Evolutionary conservation across 805 yeast genomes (phyloP), one percentile per base, ranked within the genome.

Genomic region (Clavispora santaluciae): DNA sequence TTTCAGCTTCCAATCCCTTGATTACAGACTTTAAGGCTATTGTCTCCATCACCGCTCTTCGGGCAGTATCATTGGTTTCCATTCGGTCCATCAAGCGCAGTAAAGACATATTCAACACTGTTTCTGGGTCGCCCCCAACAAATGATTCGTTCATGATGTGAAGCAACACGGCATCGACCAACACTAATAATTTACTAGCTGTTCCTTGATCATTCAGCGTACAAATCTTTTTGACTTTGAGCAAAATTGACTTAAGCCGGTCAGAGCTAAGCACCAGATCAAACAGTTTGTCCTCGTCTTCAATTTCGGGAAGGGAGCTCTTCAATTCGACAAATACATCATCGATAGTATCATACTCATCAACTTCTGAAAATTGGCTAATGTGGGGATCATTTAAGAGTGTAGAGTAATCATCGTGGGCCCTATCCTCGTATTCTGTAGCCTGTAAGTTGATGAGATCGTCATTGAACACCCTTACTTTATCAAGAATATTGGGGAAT

Each of bases 401-500:
- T n/a, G 55, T 57, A 17, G 53, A 52, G 40, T 57, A 64, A 42
- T 69, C 75, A 20, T 66, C 72, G 40, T 64, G 71, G 1, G 70
- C 73, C 40, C 47, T 60, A 3, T 47, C 55, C 43, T 68, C 70
- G 43, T 64, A 70, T 34, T 57, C 59, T 18, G 66, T 68, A 18
- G 68, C 64, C 38, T 64, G 70, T 22, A 61, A 63, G 34, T 60
- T 56, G 38, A 67, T 55, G 42, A 64, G 51, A 6, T 46, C 52
- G 44, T 63, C 63, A 31, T 61, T 50, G 16, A 70, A 43, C 1
- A 49, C 56, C 36, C 50, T 56, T 13, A 70, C 43, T 44, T 64
- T 67, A 35, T 66, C 68, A 30, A 67, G 60, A 4, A 70, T 56
- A 40, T 59, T 55, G n/a, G 50, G 43, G 23, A 70, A 43, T 7